These are phyloP conservation scores for Trametes cinnabarina DNA, from an alignment of 768 basidiomycete genomes.

Conservation along the genomic window DNA sequence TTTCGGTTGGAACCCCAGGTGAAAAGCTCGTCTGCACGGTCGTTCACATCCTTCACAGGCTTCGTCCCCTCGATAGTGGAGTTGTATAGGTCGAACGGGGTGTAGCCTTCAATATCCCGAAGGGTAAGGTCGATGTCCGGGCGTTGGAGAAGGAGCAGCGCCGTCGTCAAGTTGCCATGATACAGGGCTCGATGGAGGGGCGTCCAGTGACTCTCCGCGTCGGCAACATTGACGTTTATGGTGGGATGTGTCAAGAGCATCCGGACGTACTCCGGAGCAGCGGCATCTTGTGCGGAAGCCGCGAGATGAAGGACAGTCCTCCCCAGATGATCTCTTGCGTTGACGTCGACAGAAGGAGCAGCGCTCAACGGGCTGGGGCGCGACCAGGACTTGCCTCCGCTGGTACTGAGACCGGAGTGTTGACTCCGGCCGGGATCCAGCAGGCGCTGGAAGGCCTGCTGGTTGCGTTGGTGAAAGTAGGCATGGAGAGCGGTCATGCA, in stretches of 20 bases:
- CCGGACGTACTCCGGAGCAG: slow-evolving; percentile 73
- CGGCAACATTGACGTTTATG: slow-evolving; percentile 76
- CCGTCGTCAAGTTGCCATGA: slow-evolving; percentile 68
- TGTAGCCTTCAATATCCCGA: slow-evolving; percentile 87
- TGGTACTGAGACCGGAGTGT: slow-evolving; percentile 36
- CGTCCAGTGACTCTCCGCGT: slow-evolving; percentile 88
- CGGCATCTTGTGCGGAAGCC: slow-evolving; percentile 57
- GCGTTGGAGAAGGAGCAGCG: slow-evolving; percentile 73
- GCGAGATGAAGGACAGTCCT: slow-evolving; percentile 82
- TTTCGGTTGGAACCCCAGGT: slow-evolving; percentile 89
- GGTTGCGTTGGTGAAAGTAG: slow-evolving; percentile 65
- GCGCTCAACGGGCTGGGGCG: slow-evolving; percentile 41
- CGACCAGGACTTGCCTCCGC: slow-evolving; percentile 59
- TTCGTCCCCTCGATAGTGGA: slow-evolving; percentile 78
- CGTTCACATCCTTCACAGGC: slow-evolving; percentile 39
- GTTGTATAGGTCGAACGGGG: slow-evolving; percentile 91
- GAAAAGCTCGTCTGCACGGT: slow-evolving; percentile 55
- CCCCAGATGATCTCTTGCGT: slow-evolving; percentile 69
- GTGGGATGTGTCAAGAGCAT: slow-evolving; percentile 72
- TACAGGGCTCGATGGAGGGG: slow-evolving; percentile 87
- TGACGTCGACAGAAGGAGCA: slow-evolving; percentile 49
- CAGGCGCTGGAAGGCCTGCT: slow-evolving; percentile 74
- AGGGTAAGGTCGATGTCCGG: slow-evolving; percentile 66
- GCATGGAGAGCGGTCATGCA: slow-evolving; percentile 82
- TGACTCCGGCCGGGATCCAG: slow-evolving; percentile 51